These are phyloP conservation scores for Paxillus rubicundulus DNA, from an alignment of 768 basidiomycete genomes.

Conservation along the genomic window DNA sequence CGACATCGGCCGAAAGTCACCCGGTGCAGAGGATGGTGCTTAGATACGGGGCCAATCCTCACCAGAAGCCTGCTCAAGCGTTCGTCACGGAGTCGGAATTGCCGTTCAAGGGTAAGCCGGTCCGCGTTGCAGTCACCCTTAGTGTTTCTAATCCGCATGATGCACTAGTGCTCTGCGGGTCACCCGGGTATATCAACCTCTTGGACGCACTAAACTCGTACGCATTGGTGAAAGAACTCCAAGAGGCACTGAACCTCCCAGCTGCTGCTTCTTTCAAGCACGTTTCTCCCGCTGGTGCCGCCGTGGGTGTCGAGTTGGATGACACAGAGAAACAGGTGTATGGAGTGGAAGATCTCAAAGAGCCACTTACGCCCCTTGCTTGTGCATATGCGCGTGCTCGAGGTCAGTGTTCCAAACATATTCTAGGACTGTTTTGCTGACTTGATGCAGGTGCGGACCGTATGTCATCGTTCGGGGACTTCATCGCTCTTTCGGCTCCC, in stretches of 20 bases:
- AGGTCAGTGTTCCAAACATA: slow-evolving; percentile 45
- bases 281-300: slow-evolving; percentile 96
- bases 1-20: slow-evolving; percentile 75
- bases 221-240: slow-evolving; percentile 91
- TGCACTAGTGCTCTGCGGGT: slow-evolving; percentile 83
- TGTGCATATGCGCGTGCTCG: slow-evolving; percentile 94
- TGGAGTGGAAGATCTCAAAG: slow-evolving; percentile 93
- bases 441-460: slow-evolving; percentile 77
- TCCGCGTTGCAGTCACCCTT: neutral
- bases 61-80: slow-evolving; percentile 98
- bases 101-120: slow-evolving; percentile 80
- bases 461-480: slow-evolving; percentile 99
- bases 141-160: slow-evolving; percentile 2
- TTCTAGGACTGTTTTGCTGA: neutral
- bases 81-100: slow-evolving; percentile 85
- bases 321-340: slow-evolving; percentile 91
- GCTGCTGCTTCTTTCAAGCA: slow-evolving; percentile 99
- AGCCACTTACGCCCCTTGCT: slow-evolving; percentile 83
- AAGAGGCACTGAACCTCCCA: slow-evolving; percentile 81
- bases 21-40: slow-evolving; percentile 81
- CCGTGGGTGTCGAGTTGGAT: slow-evolving; percentile 81
- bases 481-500: slow-evolving; percentile 89
- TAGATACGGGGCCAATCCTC: slow-evolving; percentile 96
- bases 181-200: slow-evolving; percentile 98
- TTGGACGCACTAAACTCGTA: slow-evolving; percentile 97